These are phyloP conservation scores for Plasmopara viticola DNA, from an alignment of 352 stramenopile genomes.

Conservation along the genomic window DNA sequence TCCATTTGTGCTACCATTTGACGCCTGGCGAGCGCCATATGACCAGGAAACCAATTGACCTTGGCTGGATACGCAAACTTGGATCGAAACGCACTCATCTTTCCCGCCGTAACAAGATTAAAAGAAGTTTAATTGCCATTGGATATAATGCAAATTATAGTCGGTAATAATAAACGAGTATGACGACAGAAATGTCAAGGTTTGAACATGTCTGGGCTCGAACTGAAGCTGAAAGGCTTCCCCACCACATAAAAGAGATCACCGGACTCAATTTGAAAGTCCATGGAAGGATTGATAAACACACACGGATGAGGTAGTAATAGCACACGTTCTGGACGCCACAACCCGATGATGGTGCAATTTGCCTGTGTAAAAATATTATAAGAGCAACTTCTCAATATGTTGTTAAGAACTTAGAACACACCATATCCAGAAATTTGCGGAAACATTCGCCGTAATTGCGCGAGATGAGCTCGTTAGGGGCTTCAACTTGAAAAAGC, in stretches of 20 bases:
- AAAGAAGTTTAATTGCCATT: conserved; percentile 6
- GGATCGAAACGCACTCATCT: conserved; percentile 64
- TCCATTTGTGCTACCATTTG: conserved; percentile 82
- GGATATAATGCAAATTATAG: conserved; percentile 1
- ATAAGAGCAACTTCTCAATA: not conserved
- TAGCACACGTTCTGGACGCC: conserved; percentile 44
- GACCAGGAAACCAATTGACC: conserved; percentile 86
- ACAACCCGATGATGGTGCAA: conserved; percentile 59
- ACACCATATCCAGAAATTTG: conserved; percentile 64
- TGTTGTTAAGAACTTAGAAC: not conserved
- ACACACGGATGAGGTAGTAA: conserved; percentile 64
- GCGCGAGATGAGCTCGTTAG: conserved; percentile 39
- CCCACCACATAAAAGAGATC: conserved; percentile 72
- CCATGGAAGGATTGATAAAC: conserved; percentile 48
- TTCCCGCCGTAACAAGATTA: conserved; percentile 5
- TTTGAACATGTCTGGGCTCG: conserved; percentile 29
- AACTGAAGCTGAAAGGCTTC: conserved; percentile 44
- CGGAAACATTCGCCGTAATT: conserved; percentile 59
- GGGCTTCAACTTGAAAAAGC: conserved; percentile 62
- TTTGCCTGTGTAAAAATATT: conserved; percentile 27
- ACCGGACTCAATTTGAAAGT: conserved; percentile 46
- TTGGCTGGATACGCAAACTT: conserved; percentile 74
- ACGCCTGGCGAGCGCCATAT: conserved; percentile 75
- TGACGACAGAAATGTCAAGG: conserved; percentile 14
- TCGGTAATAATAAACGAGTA: conserved; percentile 3